A percentile compares a stretch with the other conserved stretches of the same genome.
Evolutionary conservation across 2,329 filamentous ascomycete species (phyloP).

Genomic region (Penicillium brasilianum): DNA sequence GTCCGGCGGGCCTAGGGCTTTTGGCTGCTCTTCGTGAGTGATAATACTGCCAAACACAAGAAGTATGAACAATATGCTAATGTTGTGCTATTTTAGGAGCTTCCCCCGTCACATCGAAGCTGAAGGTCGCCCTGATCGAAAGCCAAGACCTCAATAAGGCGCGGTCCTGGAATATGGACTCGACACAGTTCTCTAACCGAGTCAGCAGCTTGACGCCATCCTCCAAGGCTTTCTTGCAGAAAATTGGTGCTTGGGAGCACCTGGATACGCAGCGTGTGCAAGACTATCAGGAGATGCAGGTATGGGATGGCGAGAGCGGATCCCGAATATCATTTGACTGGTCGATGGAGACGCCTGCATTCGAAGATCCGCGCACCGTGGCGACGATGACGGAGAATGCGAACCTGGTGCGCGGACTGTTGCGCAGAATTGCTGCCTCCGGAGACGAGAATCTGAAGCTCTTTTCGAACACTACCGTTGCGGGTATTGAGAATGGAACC

Average conservation of each 20-base stretch:
- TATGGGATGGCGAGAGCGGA: constrained; percentile 93
- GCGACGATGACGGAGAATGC: constrained; percentile 97
- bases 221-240: constrained; percentile 79
- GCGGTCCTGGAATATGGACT: constrained; percentile 68
- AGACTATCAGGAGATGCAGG: constrained; percentile 93
- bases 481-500: constrained; percentile 76
- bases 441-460: constrained; percentile 65
- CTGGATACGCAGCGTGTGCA: constrained; percentile 76
- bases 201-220: constrained; percentile 93
- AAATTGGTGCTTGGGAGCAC: constrained; percentile 84
- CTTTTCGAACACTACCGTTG: constrained; percentile 77
- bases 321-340: constrained; percentile 89
- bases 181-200: constrained; percentile 82
- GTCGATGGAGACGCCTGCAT: constrained; percentile 55
- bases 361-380: constrained; percentile 65
- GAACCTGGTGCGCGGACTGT: constrained; percentile 80
- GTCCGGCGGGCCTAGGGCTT: constrained; percentile 85
- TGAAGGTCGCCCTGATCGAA: constrained; percentile 89
- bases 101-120: constrained; percentile 72
- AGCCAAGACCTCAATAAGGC: constrained; percentile 79
- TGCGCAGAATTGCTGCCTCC: constrained; percentile 72
- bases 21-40: constrained; percentile 73
- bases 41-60: neutral
- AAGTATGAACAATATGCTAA: constrained; percentile 6
- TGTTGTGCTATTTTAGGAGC: constrained; percentile 60